A percentile compares a stretch with the other conserved stretches of the same genome.
Conservation (phyloP, 2,329 filamentous ascomycete genomes). For the Nemania sp. region DNA sequence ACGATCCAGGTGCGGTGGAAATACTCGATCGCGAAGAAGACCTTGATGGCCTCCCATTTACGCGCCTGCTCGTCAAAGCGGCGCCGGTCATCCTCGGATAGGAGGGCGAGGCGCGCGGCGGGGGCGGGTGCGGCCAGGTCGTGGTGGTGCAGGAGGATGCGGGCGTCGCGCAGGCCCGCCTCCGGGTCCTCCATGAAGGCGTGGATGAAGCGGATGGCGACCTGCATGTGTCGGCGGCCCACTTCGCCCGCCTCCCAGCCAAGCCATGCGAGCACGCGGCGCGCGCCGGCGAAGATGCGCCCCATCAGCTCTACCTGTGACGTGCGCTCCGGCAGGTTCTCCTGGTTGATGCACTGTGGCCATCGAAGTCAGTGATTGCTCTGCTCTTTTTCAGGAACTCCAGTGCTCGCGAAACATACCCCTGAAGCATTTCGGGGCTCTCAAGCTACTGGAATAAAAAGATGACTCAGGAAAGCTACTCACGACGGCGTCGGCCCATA, state of each 20-base stretch:
- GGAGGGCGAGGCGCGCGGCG: not conserved
- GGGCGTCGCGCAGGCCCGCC: constrained; percentile 9
- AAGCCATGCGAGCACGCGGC: constrained; percentile 15
- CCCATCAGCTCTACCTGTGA: constrained; percentile 16
- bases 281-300: constrained; percentile 15
- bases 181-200: constrained; percentile 13
- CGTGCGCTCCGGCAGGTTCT: constrained; percentile 9
- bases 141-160: constrained; percentile 11
- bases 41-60: constrained; percentile 10
- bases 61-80: constrained; percentile 8
- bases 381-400: too few species aligned
- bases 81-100: constrained; percentile 2
- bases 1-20: constrained; percentile 21
- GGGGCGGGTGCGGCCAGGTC: not conserved
- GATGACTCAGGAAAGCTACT: too few species aligned
- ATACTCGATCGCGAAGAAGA: constrained; percentile 17
- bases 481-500: constrained; percentile 17
- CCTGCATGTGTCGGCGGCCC: constrained; percentile 1
- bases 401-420: too few species aligned
- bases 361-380: too few species aligned
- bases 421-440: too few species aligned
- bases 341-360: constrained; percentile 17
- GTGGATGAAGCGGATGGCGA: constrained; percentile 13
- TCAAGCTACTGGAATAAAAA: too few species aligned
- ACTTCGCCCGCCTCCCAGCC: constrained; percentile 12